Base-by-base conservation (phyloP, 2,329 filamentous ascomycete species). In the Lachnellula subtilissima region DNA sequence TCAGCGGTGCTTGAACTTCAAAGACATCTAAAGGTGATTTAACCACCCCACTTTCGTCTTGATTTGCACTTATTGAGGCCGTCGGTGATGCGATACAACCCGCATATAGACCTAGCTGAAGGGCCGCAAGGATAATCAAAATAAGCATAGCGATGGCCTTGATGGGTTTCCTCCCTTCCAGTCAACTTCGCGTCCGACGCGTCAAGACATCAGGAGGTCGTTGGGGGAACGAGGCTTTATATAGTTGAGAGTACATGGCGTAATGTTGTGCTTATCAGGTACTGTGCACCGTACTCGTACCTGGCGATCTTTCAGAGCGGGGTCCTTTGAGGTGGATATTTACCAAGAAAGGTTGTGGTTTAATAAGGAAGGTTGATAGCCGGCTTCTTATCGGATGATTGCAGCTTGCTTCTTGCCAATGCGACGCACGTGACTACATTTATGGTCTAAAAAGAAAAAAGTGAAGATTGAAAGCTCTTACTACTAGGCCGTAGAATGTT, bases 61-160 rank as follows among this genome's bases (percentile, higher is more conserved):
- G 74, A 72, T 4, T 78, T 75, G 64, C 86, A 83, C 4, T 74
- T 72, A 19, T 42, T 15, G 12, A 42, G 28, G 28, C 9, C 9
- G 25, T 8, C 8, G 28, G 28, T 19, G 39, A 42, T 42, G 39
- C 39, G 6, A 19, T 19, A 9, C 15, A 19, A 7, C 15, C 8
- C 8, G 37, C 5, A 15, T 19, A 42, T 11, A 19, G 17, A 19
- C 39, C 15, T 7, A 42, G 9, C 17, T 42, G 39, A 42, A 42
- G n/a, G 39, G 8, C 15, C 39, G 39, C 39, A 19, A 42, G 2
- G 9, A 19, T 19, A 42, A 42, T 11, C 15, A 17, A 19, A 8
- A 42, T 11, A 9, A 42, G 15, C 39, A 42, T 42, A 3, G 17
- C 17, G 39, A 8, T 19, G 8, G 15, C 39, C 9, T 42, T 42